Base-by-base conservation (phyloP, 345 rosid species). In the Citrus trifoliata region DNA sequence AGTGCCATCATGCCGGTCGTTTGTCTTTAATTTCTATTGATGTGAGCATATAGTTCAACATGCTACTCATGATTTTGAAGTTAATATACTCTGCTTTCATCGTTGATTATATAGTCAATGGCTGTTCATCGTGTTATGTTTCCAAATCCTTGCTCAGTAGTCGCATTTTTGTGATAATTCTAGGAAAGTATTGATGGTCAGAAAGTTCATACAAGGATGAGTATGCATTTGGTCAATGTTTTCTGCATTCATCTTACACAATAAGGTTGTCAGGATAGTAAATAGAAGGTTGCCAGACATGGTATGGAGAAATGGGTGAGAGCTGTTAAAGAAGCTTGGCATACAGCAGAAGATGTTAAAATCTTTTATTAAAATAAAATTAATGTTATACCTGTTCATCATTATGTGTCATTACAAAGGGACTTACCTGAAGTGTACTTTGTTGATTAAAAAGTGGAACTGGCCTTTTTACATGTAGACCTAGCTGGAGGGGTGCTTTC, bases 1-100 rank as follows among this genome's bases (percentile, higher is more conserved):
- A 93, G 72, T 92, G 97, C 77, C 91, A 93, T 67, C 84, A 79
- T 71, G 90, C 90, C 48, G 95, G 93, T 25, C 89, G 87, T 53
- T 93, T 93, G 79, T 89, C 98, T 77, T 88, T 95, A 73, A 91
- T 93, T 72, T 88, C 99, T 63, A 83, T 93, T 66, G 99, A 92
- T 88, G 99, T 93, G 73, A 92, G 97, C 85, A 7, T 37, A 62
- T 56, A 25, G 10, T 78, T 67, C 55, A 27, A 42, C 42, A 0
- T 22, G 19, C 62, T 64, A 46, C 16, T 13, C 28, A 69, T 61
- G 40, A 42, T 51, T 76, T 71, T 70, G n/a, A 66, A 58, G 30
- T 24, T 61, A 16, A 1, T 61, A 42, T 61, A 7, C 35, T 51
- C 30, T 48, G 38, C 14, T 38, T 60, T 60, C 5, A 65, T 51